Conservation (phyloP, 2,329 filamentous ascomycete genomes). For the Leptographium galeiforme region DNA sequence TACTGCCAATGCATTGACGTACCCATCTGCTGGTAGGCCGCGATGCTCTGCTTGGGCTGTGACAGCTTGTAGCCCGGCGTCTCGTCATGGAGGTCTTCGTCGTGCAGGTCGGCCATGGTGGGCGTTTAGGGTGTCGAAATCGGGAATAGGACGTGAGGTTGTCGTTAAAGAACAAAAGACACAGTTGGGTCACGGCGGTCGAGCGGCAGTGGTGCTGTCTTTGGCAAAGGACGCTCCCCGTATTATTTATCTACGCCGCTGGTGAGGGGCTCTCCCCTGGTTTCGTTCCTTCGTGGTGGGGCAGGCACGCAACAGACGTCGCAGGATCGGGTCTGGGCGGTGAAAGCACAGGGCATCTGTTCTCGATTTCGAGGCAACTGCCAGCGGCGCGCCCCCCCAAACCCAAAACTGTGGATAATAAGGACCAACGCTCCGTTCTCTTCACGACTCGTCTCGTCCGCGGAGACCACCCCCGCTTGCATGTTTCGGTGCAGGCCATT, state of each 20-base stretch:
- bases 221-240: neutral
- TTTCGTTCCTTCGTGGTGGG: constrained; percentile 2
- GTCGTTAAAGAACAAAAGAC: neutral
- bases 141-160: neutral
- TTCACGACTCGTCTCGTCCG: too few relatives aligned
- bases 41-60: constrained; percentile 90
- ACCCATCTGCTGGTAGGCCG: constrained; percentile 86
- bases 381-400: too few relatives aligned
- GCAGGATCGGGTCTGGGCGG: neutral
- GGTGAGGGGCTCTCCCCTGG: neutral
- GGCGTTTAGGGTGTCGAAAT: constrained; percentile 2
- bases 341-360: constrained; percentile 2
- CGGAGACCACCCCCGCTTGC: too few relatives aligned
- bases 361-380: neutral
- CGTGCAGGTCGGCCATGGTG: constrained; percentile 53
- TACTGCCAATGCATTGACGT: constrained; percentile 20
- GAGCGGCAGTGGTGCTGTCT: neutral
- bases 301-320: neutral
- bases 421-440: too few relatives aligned
- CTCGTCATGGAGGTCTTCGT: constrained; percentile 71
- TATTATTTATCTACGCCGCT: neutral
- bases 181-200: neutral
- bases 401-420: too few relatives aligned
- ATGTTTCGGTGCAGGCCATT: too few relatives aligned
- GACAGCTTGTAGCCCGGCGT: constrained; percentile 97